These are phyloP conservation scores for Pterocarpus macrocarpus DNA, from an alignment of 306 rosid species.

Conservation along the genomic window DNA sequence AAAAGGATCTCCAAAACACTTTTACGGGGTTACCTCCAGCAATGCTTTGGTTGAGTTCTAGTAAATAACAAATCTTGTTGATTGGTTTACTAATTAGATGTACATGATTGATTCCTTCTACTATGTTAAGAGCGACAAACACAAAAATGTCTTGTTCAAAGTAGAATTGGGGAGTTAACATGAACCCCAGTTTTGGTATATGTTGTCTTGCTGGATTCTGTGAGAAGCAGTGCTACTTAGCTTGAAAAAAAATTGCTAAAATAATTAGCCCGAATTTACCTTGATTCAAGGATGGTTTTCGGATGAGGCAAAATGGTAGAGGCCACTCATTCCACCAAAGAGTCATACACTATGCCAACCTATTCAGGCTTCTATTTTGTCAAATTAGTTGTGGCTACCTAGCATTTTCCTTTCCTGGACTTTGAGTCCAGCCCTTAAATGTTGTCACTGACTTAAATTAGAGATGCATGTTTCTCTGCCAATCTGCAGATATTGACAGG, in stretches of 20 bases:
- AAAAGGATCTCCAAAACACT: conserved; percentile 9
- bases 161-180: not conserved
- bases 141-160: not conserved
- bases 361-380: not conserved
- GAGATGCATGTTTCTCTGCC: conserved; percentile 37
- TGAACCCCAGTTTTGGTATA: conserved; percentile 14
- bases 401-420: conserved; percentile 21
- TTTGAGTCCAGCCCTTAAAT: conserved; percentile 35
- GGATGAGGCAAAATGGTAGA: no score
- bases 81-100: not conserved
- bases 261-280: not conserved
- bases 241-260: not conserved
- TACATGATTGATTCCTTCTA: conserved; percentile 1
- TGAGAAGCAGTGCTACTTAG: not conserved
- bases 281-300: not conserved
- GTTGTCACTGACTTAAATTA: conserved; percentile 40
- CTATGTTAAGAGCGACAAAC: not conserved
- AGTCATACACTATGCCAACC: not conserved
- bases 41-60: not conserved
- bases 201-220: conserved; percentile 13
- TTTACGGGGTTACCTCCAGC: not conserved
- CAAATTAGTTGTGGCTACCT: conserved; percentile 9
- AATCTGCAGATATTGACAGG: conserved; percentile 71
- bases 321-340: not conserved
- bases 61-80: not conserved